Percentiles rank a stretch among this genome's conserved stretches.
Evolutionary conservation across 2,329 filamentous ascomycete species (phyloP).

Genomic region (Scedosporium boydii): DNA sequence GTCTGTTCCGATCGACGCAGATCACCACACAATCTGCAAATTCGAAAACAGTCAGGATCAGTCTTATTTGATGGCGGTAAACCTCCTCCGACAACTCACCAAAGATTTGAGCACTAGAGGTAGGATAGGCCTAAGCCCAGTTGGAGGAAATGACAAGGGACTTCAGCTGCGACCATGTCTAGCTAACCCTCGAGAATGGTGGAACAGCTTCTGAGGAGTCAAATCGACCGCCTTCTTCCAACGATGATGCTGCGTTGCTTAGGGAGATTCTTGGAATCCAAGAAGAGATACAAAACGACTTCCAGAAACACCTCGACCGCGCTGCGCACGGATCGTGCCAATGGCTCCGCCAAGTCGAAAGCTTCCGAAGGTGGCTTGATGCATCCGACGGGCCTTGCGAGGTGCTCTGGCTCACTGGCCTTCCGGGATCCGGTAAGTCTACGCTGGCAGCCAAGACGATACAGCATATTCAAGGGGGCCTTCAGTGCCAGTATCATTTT

Average conservation of each 20-base stretch:
- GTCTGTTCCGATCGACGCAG: neutral
- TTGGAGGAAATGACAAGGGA: neutral
- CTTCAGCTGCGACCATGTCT: neutral
- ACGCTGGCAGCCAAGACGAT: neutral
- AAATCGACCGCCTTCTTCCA: neutral
- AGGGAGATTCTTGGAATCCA: neutral
- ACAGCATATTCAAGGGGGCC: neutral
- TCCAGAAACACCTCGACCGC: neutral
- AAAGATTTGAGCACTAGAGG: neutral
- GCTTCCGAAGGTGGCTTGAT: neutral
- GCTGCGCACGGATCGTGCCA: neutral
- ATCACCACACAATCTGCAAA: constrained; percentile 1
- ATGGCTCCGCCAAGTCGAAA: neutral
- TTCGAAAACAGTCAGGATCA: neutral
- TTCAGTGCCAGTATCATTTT: neutral
- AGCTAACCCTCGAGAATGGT: neutral
- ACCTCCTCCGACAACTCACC: neutral
- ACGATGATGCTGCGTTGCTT: neutral
- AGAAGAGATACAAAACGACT: neutral
- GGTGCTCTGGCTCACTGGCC: constrained; percentile 1
- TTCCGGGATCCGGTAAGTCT: neutral
- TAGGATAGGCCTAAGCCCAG: neutral
- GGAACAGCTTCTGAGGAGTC: neutral
- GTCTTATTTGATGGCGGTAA: neutral
- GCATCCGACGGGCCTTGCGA: neutral